Base-by-base conservation (phyloP, 148 eudicot genomes). In the Chenopodium berlandieri region DNA sequence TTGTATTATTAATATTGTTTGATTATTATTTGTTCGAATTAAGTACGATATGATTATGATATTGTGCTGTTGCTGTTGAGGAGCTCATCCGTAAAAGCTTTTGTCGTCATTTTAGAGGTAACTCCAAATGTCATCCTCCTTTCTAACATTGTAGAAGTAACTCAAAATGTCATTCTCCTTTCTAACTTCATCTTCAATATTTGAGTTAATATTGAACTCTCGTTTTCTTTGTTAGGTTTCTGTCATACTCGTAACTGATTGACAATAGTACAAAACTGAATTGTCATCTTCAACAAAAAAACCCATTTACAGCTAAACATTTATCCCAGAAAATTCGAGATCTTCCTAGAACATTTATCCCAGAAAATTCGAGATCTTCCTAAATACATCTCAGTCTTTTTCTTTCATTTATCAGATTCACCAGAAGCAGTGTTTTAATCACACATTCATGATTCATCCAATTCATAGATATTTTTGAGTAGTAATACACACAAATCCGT, bases 1-100 rank as follows among this genome's bases (percentile, higher is more conserved):
- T 74, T 50, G 77, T 25, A 74, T 52, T 50, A 40, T 74, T 74
- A 31, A 48, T 74, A 73, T 73, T 13, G 16, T n/a, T 72, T 46
- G 4, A 40, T 73, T 73, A 23, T 0, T 23, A 30, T 46, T 3
- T 44, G 27, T 72, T 1, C 52, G 62, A 58, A 25, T 50, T n/a
- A 48, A 50, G 77, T 52, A 74, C 20, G 14, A 13, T 50, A 25
- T 46, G 74, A 20, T 46, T 47, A 2, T 46, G 31, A 44, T 37
- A 73, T 73, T 2, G 7, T 48, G 22, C 62, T 17, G 62, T 56
- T 56, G 62, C 16, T 17, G 22, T 17, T 17, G 14, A 50, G 20
- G 44, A 40, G 37, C 4, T 34, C 37, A 34, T 4, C 5, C 37
- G 9, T 47, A 47, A 0, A 32, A 30, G 5, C 40, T 9, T 12